Percentiles rank a stretch among this genome's conserved stretches.
phyloP scores from a whole-genome alignment of 805 yeast genomes.

The Ogataea saltuana region DNA sequence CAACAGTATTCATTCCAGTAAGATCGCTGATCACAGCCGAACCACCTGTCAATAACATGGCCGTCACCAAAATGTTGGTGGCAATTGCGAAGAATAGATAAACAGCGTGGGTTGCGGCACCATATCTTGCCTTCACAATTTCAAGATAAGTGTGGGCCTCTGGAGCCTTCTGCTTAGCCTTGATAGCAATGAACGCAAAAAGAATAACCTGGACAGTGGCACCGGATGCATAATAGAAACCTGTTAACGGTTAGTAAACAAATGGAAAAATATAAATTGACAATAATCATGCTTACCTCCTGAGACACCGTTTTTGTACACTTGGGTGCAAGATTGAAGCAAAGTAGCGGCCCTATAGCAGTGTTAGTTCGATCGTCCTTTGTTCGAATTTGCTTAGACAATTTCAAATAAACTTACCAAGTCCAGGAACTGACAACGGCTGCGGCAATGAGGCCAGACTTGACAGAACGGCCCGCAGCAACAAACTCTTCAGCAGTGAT shows the following conservation, averaged over 20 bases:
- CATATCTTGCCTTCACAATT: slow-evolving; percentile 79
- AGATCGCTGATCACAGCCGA: slow-evolving; percentile 77
- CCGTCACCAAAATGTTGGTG: slow-evolving; percentile 86
- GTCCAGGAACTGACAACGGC: slow-evolving; percentile 97
- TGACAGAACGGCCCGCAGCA: slow-evolving; percentile 88
- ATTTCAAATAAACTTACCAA: slow-evolving; percentile 41
- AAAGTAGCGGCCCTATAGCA: slow-evolving; percentile 59
- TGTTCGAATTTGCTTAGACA: background rate
- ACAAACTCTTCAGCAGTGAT: slow-evolving; percentile 93
- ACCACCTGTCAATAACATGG: slow-evolving; percentile 90
- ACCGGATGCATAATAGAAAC: slow-evolving; percentile 78
- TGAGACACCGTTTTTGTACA: slow-evolving; percentile 72
- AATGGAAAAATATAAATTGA: background rate
- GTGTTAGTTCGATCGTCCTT: background rate
- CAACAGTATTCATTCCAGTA: slow-evolving; percentile 78
- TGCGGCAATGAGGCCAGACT: slow-evolving; percentile 79
- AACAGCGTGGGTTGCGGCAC: slow-evolving; percentile 67
- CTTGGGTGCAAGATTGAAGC: slow-evolving; percentile 73
- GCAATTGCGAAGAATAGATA: slow-evolving; percentile 81
- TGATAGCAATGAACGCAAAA: slow-evolving; percentile 85
- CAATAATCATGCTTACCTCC: too few species aligned
- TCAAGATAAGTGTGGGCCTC: slow-evolving; percentile 90
- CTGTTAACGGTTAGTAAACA: slow-evolving; percentile 1
- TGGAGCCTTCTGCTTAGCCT: slow-evolving; percentile 87
- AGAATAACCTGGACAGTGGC: slow-evolving; percentile 86